Conservation (phyloP, 176 grass and related monocot genomes). For the Chloris gayana region DNA sequence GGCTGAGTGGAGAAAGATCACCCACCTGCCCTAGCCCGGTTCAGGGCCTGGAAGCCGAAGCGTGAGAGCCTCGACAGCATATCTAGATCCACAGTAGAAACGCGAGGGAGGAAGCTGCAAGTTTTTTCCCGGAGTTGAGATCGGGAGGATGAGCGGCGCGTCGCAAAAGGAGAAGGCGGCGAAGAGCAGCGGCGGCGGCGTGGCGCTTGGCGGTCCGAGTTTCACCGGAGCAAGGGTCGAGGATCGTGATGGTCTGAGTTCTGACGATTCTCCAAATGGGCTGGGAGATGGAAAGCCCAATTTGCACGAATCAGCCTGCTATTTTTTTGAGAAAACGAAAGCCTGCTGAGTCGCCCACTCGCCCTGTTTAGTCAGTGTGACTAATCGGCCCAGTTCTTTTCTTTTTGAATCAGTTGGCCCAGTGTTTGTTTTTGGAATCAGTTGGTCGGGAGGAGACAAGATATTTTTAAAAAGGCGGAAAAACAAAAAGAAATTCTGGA, state of each 20-base stretch:
- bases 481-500: constrained; percentile 31
- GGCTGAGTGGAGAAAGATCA: not conserved
- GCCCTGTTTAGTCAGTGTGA: not conserved
- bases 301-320: not conserved
- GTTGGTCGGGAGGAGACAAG: too few relatives aligned
- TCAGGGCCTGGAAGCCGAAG: constrained; percentile 42
- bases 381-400: not conserved
- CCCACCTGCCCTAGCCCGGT: constrained; percentile 42
- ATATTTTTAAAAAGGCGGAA: too few relatives aligned
- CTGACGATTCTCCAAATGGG: not conserved
- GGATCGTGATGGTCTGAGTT: not conserved
- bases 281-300: not conserved
- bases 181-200: not conserved
- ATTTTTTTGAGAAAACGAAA: too few relatives aligned
- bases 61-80: constrained; percentile 65
- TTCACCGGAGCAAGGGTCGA: not conserved
- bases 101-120: not conserved
- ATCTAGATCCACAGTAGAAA: not conserved
- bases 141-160: not conserved
- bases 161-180: not conserved
- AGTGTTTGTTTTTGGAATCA: too few relatives aligned
- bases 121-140: too few relatives aligned
- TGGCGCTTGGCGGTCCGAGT: not conserved
- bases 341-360: not conserved
- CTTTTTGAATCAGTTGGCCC: too few relatives aligned